A percentile compares a stretch with the other conserved stretches of the same genome.
These are phyloP conservation scores for Colletotrichum zoysiae DNA, from an alignment of 2,329 filamentous ascomycete species.

Conservation along the genomic window DNA sequence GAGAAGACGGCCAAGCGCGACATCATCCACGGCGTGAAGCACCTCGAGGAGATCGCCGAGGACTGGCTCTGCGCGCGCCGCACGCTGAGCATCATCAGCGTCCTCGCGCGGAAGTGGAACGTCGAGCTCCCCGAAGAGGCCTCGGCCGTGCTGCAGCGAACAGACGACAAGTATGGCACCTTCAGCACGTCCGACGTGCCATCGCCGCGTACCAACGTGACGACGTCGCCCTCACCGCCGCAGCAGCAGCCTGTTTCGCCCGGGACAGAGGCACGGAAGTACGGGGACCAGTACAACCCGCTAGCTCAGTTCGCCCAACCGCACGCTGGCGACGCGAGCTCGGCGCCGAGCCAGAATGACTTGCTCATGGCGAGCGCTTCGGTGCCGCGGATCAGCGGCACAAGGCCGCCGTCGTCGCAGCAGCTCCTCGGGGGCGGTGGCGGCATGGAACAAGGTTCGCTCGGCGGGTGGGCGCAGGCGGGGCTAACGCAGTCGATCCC, in stretches of 20 bases:
- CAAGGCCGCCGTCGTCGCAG: conserved; percentile 32
- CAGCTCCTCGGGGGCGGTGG: conserved; percentile 2
- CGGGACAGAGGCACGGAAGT: conserved; percentile 42
- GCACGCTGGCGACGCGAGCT: conserved; percentile 45
- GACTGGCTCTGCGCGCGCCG: conserved; percentile 92
- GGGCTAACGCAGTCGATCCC: conserved; percentile 46
- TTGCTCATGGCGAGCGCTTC: conserved; percentile 46
- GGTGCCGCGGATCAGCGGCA: conserved; percentile 44
- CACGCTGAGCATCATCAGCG: conserved; percentile 85
- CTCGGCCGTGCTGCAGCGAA: conserved; percentile 77
- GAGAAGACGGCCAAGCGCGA: conserved; percentile 92
- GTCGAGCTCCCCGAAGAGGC: conserved; percentile 90
- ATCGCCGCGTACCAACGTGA: conserved; percentile 60
- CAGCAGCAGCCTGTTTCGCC: conserved; percentile 42
- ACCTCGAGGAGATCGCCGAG: conserved; percentile 95
- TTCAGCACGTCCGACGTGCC: conserved; percentile 73
- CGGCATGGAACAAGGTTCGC: neutral
- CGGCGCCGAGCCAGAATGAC: conserved; percentile 46
- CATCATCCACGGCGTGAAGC: conserved; percentile 89
- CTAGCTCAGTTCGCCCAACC: conserved; percentile 51
- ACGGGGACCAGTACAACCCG: conserved; percentile 52
- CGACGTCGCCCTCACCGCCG: conserved; percentile 48
- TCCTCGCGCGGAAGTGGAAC: conserved; percentile 89
- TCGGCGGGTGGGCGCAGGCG: conserved; percentile 46
- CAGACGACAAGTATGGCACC: conserved; percentile 83